phyloP scores from a whole-genome alignment of 306 rosid genomes.

The Bauhinia variegata region DNA sequence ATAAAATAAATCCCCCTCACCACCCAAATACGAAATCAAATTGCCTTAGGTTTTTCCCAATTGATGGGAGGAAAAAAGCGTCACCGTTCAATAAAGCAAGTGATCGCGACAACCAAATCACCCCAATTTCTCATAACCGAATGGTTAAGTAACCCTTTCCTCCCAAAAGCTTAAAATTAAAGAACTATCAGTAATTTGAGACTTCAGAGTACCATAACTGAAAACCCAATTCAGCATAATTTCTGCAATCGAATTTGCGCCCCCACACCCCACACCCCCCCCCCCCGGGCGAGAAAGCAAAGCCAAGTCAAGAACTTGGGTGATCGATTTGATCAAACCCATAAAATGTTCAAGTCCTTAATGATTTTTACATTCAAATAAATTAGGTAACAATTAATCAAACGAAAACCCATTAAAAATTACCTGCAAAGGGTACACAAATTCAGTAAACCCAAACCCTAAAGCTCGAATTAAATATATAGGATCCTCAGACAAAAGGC shows the following conservation, averaged over 20 bases:
- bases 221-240: conserved; percentile 36
- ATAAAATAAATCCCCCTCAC: neutral
- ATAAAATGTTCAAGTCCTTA: conserved; percentile 4
- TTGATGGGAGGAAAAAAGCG: neutral
- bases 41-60: neutral
- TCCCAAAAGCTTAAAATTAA: conserved; percentile 30
- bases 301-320: conserved; percentile 10
- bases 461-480: conserved; percentile 10
- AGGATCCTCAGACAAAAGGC: conserved; percentile 10
- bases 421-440: conserved; percentile 46
- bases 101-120: conserved; percentile 40
- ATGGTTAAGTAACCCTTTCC: conserved; percentile 3
- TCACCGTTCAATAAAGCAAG: conserved; percentile 30
- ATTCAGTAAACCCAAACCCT: conserved; percentile 62
- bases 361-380: conserved; percentile 15
- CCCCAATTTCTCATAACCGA: conserved; percentile 31
- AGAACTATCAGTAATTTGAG: conserved; percentile 21
- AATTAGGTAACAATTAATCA: conserved; percentile 9
- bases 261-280: too few species aligned
- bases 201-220: conserved; percentile 27
- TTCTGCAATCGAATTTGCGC: conserved; percentile 11
- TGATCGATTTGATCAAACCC: conserved; percentile 39
- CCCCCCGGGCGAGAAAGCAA: neutral
- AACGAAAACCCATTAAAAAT: conserved; percentile 17
- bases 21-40: conserved; percentile 11